Evolutionary conservation across 1,139 yeast genomes (phyloP), one percentile per base, ranked within the genome.

Genomic region (Sugiyamaella japonica): DNA sequence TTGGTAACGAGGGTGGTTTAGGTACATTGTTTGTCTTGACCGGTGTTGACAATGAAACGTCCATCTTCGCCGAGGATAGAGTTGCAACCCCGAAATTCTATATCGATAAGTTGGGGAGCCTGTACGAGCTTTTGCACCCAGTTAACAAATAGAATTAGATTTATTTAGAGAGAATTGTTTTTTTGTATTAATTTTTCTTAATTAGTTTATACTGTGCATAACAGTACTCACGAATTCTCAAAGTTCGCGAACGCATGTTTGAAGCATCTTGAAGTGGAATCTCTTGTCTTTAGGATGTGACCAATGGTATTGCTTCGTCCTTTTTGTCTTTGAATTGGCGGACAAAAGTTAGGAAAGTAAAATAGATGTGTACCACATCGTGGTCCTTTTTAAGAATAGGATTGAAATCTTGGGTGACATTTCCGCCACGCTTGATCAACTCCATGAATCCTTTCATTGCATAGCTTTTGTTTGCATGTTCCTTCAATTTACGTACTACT

Each of bases 1-100:
- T 93, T 71, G 99, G 99, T 42, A 77, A 82, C 56, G 85, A 84
- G 57, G 96, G 97, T 49, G 95, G 95, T 0, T 77, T 95, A 49
- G 82, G 81, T 15, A 91, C 98, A 1, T 72, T 95, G 58, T 76
- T 93, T 65, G 98, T 93, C 3, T 78, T 93, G 55, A 86, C 95
- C 1, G 99, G 99, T 56, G 90, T 93, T 57, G 96, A 90, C 66
- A 83, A 84, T 1, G 95, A 85, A 64, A 80, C 78, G 36, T 76
- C 77, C 40, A 84, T 85, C 1, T 62, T 75, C 53, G 76, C 76
- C 10, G 72, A 70, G 10, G 69, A 72, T 6, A 76, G 78, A 12
- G 68, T 73, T 38, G 76, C 76, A 50, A 70, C 71, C 55, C 97
- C 97, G 7, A 81, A 85, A 17, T 88, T 75, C 66, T 86, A 80